A percentile compares a stretch with the other conserved stretches of the same genome.
These are phyloP conservation scores for Thymus quinquecostatus DNA, from an alignment of 257 asterid genomes.

Conservation along the genomic window DNA sequence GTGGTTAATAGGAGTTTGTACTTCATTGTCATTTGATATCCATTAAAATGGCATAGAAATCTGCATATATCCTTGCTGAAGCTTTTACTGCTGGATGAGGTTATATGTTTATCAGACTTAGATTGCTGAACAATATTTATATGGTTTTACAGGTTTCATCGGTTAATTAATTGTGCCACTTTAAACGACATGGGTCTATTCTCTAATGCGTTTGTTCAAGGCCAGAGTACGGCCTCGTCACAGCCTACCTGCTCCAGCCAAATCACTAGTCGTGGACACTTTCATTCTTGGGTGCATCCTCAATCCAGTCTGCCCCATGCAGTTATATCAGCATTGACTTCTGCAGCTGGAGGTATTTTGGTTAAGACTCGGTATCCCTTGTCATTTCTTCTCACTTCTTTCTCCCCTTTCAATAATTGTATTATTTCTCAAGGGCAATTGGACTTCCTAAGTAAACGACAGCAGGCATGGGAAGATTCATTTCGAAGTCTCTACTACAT, in stretches of 20 bases:
- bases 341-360: conserved; percentile 65
- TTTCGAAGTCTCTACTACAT: conserved; percentile 88
- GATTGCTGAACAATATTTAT: conserved; percentile 27
- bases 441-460: conserved; percentile 79
- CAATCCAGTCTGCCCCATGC: conserved; percentile 77
- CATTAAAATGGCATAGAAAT: not conserved
- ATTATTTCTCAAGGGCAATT: conserved; percentile 52
- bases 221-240: conserved; percentile 39
- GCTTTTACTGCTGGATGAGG: not conserved
- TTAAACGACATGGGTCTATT: conserved; percentile 42
- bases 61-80: not conserved
- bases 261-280: conserved; percentile 29
- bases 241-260: conserved; percentile 45
- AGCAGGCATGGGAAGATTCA: conserved; percentile 86
- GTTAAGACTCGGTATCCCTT: conserved; percentile 22
- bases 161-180: conserved; percentile 58
- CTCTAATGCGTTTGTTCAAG: conserved; percentile 37
- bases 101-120: conserved; percentile 14
- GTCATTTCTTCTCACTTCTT: conserved; percentile 15
- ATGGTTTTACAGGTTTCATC: conserved; percentile 73
- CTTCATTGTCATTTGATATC: not conserved
- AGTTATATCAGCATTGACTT: conserved; percentile 76
- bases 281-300: conserved; percentile 91
- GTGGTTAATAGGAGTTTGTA: not conserved
- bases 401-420: conserved; percentile 22